phyloP scores from a whole-genome alignment of 371 early-diverging fungal genomes.

The Umbelopsis sp. region DNA sequence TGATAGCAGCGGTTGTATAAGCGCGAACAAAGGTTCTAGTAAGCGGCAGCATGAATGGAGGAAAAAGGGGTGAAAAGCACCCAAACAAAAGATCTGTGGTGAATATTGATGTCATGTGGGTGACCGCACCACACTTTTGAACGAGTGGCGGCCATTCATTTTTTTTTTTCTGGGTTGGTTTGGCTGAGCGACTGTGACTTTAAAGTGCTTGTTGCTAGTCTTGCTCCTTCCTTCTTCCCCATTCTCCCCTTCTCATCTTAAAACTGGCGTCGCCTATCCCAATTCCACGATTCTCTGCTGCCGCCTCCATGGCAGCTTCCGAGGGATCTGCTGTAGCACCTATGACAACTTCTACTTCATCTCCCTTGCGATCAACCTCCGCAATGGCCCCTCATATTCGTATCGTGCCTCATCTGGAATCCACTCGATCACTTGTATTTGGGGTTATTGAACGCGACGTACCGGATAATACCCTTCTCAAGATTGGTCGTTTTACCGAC shows the following conservation, averaged over 20 bases:
- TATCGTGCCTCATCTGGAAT: conserved; percentile 69
- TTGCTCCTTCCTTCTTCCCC: neutral
- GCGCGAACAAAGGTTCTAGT: neutral
- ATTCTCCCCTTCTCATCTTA: neutral
- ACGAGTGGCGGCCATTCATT: neutral
- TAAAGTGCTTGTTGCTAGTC: neutral
- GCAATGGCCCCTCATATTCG: conserved; percentile 57
- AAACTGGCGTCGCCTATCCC: conserved; percentile 17
- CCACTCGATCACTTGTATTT: conserved; percentile 73
- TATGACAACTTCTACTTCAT: conserved; percentile 7
- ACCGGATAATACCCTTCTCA: conserved; percentile 62
- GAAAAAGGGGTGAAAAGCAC: neutral
- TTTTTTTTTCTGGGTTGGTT: neutral
- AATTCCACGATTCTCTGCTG: conserved; percentile 10
- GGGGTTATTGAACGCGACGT: conserved; percentile 79
- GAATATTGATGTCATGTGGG: conserved; percentile 16
- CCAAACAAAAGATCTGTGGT: neutral
- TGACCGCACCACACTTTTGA: too few species aligned
- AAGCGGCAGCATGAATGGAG: neutral
- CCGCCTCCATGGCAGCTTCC: conserved; percentile 16
- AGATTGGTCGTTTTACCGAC: conserved; percentile 82
- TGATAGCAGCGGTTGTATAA: conserved; percentile 21
- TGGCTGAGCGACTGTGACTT: neutral
- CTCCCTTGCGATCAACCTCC: conserved; percentile 6
- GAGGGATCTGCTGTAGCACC: conserved; percentile 9